Percentiles rank a stretch among this genome's conserved stretches.
Conservation (phyloP, 139 green algal species). For the Pseudopediastrum boryanum region DNA sequence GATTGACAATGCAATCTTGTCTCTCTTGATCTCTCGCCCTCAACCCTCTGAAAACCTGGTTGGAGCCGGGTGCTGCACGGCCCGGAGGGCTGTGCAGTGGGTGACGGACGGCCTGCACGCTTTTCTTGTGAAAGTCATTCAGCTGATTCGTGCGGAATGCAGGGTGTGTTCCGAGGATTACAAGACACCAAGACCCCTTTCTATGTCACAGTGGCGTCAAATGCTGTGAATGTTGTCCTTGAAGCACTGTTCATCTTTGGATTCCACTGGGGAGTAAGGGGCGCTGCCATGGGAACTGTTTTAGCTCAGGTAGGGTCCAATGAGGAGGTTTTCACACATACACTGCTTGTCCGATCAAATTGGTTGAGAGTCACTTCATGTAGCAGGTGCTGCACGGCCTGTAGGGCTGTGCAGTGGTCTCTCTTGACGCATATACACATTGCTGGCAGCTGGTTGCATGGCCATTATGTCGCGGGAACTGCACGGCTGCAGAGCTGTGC, state of each 20-base stretch:
- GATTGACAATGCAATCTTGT: too few species aligned
- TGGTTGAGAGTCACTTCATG: neutral
- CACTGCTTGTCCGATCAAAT: neutral
- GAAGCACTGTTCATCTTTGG: constrained; percentile 77
- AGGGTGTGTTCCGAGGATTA: constrained; percentile 77
- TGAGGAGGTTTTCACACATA: neutral
- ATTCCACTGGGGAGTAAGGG: constrained; percentile 59
- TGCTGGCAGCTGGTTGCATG: too few species aligned
- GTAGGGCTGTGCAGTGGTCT: too few species aligned
- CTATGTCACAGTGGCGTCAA: constrained; percentile 65
- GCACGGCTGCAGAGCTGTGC: too few species aligned
- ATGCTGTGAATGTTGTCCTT: constrained; percentile 72
- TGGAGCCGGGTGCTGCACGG: too few species aligned
- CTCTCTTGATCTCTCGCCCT: too few species aligned
- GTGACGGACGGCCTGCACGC: too few species aligned
- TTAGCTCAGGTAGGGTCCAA: constrained; percentile 50
- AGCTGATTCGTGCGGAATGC: too few species aligned
- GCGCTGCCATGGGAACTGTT: constrained; percentile 70
- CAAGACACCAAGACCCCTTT: constrained; percentile 79
- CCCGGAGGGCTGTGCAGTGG: too few species aligned
- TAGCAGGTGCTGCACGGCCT: neutral
- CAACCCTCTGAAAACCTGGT: too few species aligned
- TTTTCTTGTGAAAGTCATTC: too few species aligned
- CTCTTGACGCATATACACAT: too few species aligned
- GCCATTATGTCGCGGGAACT: neutral